A percentile compares a stretch with the other conserved stretches of the same genome.
phyloP scores from a whole-genome alignment of 2,329 filamentous ascomycete genomes.

The Curvularia lunata region DNA sequence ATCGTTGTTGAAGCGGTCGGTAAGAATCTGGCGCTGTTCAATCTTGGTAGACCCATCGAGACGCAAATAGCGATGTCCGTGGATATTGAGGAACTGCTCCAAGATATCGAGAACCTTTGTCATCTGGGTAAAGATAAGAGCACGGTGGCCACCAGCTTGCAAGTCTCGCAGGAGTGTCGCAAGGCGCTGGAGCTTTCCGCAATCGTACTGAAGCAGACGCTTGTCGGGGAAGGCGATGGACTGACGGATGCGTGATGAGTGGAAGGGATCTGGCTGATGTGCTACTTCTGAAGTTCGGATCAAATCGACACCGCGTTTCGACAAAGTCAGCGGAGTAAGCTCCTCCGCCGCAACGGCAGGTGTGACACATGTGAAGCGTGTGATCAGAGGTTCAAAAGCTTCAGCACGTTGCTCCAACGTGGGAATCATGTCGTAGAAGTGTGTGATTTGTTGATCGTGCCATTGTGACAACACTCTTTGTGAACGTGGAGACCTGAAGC shows the following conservation, averaged over 20 bases:
- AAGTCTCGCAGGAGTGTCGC: conserved; percentile 85
- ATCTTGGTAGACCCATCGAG: conserved; percentile 96
- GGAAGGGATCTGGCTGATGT: conserved; percentile 78
- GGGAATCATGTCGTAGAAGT: conserved; percentile 71
- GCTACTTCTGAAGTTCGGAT: conserved; percentile 62
- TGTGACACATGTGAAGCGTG: conserved; percentile 91
- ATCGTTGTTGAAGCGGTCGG: conserved; percentile 96
- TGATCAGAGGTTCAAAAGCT: conserved; percentile 74
- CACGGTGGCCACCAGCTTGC: conserved; percentile 88
- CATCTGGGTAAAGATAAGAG: conserved; percentile 99
- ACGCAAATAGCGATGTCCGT: conserved; percentile 94
- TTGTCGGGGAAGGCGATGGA: conserved; percentile 98
- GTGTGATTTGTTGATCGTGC: conserved; percentile 73
- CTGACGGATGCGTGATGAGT: conserved; percentile 88
- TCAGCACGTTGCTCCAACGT: conserved; percentile 76
- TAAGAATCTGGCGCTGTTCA: conserved; percentile 92
- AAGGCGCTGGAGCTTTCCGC: conserved; percentile 90
- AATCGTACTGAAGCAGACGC: conserved; percentile 95
- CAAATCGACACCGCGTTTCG: conserved; percentile 63
- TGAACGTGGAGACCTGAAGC: conserved; percentile 40
- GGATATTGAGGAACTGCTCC: conserved; percentile 96
- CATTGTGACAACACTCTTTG: conserved; percentile 59
- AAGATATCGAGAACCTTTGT: conserved; percentile 97
- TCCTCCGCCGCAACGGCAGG: conserved; percentile 86
- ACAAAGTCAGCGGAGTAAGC: conserved; percentile 69